These are phyloP conservation scores for Candida tibetensis DNA, from an alignment of 805 yeast genomes.

Conservation along the genomic window DNA sequence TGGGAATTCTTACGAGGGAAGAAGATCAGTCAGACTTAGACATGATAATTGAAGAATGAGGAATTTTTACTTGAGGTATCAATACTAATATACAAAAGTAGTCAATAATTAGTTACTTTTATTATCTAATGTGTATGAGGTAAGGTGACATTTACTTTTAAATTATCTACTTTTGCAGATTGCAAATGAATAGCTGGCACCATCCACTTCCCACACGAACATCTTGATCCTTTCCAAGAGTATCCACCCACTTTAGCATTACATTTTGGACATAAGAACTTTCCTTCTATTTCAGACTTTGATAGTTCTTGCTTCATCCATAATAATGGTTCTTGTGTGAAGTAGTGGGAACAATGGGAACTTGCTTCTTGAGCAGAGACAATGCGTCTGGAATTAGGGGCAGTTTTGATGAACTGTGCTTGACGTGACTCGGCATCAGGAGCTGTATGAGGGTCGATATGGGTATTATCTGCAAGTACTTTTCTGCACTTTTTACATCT, in stretches of 20 bases:
- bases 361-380: slow-evolving; percentile 58
- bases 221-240: slow-evolving; percentile 90
- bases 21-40: slow-evolving; percentile 39
- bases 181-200: slow-evolving; percentile 85
- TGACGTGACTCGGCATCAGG: slow-evolving; percentile 67
- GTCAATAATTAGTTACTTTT: too few species aligned
- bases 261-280: slow-evolving; percentile 82
- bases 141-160: not conserved
- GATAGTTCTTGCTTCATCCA: slow-evolving; percentile 89
- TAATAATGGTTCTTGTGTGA: slow-evolving; percentile 72
- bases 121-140: not conserved
- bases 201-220: slow-evolving; percentile 96
- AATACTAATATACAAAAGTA: not conserved
- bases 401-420: slow-evolving; percentile 61
- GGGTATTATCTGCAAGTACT: slow-evolving; percentile 58
- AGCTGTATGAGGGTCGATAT: slow-evolving; percentile 62
- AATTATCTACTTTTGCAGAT: slow-evolving; percentile 69
- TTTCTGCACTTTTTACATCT: slow-evolving; percentile 85
- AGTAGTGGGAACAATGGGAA: slow-evolving; percentile 73
- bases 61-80: not conserved
- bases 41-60: slow-evolving; percentile 40
- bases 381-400: slow-evolving; percentile 59
- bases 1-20: slow-evolving; percentile 1
- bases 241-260: slow-evolving; percentile 83
- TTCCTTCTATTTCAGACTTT: slow-evolving; percentile 80